Conservation (phyloP, 2,329 filamentous ascomycete genomes). For the Chaetomiaceae sp. region DNA sequence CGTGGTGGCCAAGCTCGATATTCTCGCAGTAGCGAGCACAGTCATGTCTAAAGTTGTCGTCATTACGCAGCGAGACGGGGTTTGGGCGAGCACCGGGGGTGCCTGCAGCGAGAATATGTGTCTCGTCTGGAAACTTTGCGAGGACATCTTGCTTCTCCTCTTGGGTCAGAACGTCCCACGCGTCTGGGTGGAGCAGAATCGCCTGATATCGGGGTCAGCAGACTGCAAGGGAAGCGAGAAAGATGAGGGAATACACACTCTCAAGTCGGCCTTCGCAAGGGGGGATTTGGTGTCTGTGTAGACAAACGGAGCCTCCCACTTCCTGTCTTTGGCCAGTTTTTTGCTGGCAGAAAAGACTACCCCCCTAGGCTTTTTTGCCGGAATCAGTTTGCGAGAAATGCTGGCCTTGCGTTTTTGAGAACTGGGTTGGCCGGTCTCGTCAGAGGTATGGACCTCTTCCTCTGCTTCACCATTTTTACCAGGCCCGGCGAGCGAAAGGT, state of each 20-base stretch:
- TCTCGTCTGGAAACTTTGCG: slow-evolving; percentile 35
- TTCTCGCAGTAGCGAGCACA: slow-evolving; percentile 41
- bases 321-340: slow-evolving; percentile 28
- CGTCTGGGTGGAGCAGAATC: slow-evolving; percentile 35
- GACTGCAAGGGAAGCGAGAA: neutral
- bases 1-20: slow-evolving; percentile 45
- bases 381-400: slow-evolving; percentile 1
- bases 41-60: slow-evolving; percentile 42
- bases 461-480: neutral
- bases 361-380: slow-evolving; percentile 19
- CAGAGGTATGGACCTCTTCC: neutral
- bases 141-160: slow-evolving; percentile 35
- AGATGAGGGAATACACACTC: neutral
- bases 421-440: slow-evolving; percentile 3
- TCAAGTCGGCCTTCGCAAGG: slow-evolving; percentile 30
- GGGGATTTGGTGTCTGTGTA: slow-evolving; percentile 36
- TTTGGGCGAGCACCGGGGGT: slow-evolving; percentile 35
- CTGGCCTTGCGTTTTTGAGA: slow-evolving; percentile 15
- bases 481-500: neutral
- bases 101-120: slow-evolving; percentile 31
- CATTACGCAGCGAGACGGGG: slow-evolving; percentile 35
- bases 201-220: slow-evolving; percentile 27
- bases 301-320: slow-evolving; percentile 32
- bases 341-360: neutral
- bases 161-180: slow-evolving; percentile 36